Evolutionary conservation across 2,329 filamentous ascomycete species (phyloP), one percentile per base, ranked within the genome.

Genomic region (Pseudogymnoascus sp.): DNA sequence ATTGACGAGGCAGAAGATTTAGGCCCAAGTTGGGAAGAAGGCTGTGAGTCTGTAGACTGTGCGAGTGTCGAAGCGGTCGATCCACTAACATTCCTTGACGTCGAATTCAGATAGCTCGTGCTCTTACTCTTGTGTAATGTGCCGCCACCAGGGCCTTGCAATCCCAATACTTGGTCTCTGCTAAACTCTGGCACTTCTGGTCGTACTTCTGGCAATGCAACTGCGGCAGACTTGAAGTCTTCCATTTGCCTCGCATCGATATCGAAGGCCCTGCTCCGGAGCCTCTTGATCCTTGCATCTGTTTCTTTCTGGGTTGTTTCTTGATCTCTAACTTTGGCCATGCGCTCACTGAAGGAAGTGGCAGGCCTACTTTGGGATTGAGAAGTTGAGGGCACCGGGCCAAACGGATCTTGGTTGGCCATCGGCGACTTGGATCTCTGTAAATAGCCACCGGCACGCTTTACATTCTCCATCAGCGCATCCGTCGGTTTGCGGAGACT

Each of bases 261-360:
- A 16, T 78, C 77, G 69, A 89, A 89, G 0, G 82, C 78, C 61
- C 76, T 80, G 59, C 79, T 83, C 65, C 86, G 78, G 44, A 79
- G 72, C 64, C 79, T 78, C 62, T 80, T 78, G 37, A 86, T 81
- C 64, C 79, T 78, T 61, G 80, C 76, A 50, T 80, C 78, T 56
- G 77, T 79, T 64, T 86, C 81, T 38, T 77, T 74, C 28, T 79
- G 79, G 12, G 75, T 76, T 1, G 72, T 73, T 64, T 88, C 85
- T 44, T 86, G 79, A 1, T 73, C 76, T 66, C 85, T 84, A 38
- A 86, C 87, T 60, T 90, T 85, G 1, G 90, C 87, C 65, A 99
- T 83, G 56, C 92, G 82, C 74, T 97, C 92, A 71, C 90, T 96
- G 75, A 97, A 99, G 62, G 85, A 62, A 12, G 60, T 68, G 64